Conservation (phyloP, 495 filamentous ascomycete genomes). For the Beverwykella pulmonaria region DNA sequence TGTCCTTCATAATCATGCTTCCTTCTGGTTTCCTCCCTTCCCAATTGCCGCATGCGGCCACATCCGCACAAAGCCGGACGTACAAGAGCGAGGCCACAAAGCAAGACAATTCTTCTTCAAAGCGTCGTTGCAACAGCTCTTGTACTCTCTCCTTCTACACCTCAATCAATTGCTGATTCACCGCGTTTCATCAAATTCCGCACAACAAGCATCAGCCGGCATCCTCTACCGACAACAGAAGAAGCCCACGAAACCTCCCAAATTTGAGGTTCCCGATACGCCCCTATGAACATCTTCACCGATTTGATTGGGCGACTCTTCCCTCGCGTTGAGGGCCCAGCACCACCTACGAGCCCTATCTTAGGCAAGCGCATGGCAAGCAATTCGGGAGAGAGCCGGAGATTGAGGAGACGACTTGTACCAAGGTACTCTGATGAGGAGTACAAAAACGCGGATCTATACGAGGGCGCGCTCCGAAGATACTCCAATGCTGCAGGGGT, state of each 20-base stretch:
- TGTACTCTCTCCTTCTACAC: background rate
- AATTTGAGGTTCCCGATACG: background rate
- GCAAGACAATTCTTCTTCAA: background rate
- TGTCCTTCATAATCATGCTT: background rate
- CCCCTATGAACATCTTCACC: background rate
- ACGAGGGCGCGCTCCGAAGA: background rate
- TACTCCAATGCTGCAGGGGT: background rate
- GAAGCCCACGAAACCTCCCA: background rate
- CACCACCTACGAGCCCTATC: background rate
- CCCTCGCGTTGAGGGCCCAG: background rate
- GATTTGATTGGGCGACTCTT: background rate
- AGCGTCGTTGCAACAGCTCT: background rate
- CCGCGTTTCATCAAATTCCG: no score
- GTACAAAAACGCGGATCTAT: slow-evolving; percentile 2
- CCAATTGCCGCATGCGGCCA: slow-evolving; percentile 14
- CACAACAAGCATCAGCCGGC: no score
- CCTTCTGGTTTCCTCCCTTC: background rate
- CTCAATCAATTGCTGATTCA: background rate
- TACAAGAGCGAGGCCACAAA: slow-evolving; percentile 4
- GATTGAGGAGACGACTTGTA: background rate
- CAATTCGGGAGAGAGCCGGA: background rate
- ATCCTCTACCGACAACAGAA: background rate
- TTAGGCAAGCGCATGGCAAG: slow-evolving; percentile 3
- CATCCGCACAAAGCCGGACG: slow-evolving; percentile 1
- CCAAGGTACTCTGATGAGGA: background rate